phyloP scores from a whole-genome alignment of 2,329 filamentous ascomycete species.

The Aspergillus niger region DNA sequence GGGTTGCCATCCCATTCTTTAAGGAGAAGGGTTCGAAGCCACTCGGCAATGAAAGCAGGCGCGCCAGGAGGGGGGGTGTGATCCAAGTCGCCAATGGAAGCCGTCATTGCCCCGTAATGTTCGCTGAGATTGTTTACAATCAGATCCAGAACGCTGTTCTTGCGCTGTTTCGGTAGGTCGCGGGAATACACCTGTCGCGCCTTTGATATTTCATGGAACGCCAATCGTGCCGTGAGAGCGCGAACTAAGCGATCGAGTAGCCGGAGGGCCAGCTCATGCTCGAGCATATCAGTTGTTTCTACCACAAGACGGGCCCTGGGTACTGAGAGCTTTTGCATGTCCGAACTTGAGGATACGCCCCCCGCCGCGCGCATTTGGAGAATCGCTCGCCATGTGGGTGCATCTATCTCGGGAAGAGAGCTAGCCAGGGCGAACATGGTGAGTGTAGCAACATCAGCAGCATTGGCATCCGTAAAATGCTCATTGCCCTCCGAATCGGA shows the following conservation, averaged over 20 bases:
- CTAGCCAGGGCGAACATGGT: constrained; percentile 41
- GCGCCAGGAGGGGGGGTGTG: constrained; percentile 26
- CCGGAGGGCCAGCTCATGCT: constrained; percentile 55
- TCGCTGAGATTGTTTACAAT: constrained; percentile 39
- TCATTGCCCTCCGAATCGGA: constrained; percentile 33
- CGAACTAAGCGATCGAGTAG: constrained; percentile 53
- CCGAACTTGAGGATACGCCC: constrained; percentile 39
- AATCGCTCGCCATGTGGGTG: constrained; percentile 42
- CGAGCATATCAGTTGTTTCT: constrained; percentile 48
- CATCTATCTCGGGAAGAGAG: constrained; percentile 40
- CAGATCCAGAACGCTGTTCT: constrained; percentile 37
- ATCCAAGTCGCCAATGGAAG: constrained; percentile 10
- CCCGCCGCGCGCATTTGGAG: constrained; percentile 47
- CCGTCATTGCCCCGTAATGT: constrained; percentile 24
- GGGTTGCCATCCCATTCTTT: constrained; percentile 79
- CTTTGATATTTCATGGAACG: constrained; percentile 52
- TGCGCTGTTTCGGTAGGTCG: constrained; percentile 32
- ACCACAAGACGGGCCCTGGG: constrained; percentile 33
- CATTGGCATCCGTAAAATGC: constrained; percentile 41
- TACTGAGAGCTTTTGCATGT: constrained; percentile 37
- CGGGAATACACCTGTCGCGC: constrained; percentile 33
- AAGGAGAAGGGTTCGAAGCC: constrained; percentile 67
- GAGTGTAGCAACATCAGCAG: constrained; percentile 42
- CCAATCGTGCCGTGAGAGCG: constrained; percentile 52
- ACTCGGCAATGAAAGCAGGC: constrained; percentile 44